Conservation (phyloP, 331 rosid species). For the Erythrophleum ivorense region DNA sequence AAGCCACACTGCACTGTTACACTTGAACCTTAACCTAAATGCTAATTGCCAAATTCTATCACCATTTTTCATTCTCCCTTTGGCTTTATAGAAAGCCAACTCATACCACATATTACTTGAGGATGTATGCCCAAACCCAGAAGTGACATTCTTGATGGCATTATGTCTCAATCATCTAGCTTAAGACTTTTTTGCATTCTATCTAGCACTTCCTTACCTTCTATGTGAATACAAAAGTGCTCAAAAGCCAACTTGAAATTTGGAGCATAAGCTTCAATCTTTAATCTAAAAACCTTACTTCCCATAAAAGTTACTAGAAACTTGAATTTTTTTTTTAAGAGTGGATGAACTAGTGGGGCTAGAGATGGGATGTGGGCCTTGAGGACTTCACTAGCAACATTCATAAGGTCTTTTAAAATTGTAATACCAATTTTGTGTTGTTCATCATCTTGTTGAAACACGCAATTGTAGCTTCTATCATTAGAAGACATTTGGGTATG, state of each 20-base stretch:
- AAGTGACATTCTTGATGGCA: too few species aligned
- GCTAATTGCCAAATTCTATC: conserved; percentile 16
- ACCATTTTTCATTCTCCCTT: not conserved
- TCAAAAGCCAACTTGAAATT: conserved; percentile 24
- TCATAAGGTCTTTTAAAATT: conserved; percentile 9
- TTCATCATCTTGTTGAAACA: not conserved
- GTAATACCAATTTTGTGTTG: not conserved
- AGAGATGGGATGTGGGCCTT: not conserved
- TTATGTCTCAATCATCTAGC: too few species aligned
- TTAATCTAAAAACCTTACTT: not conserved
- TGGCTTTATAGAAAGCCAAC: conserved; percentile 1
- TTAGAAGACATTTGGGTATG: not conserved
- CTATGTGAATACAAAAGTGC: too few species aligned
- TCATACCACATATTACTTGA: conserved; percentile 14
- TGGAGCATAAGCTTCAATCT: not conserved
- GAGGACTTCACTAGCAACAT: not conserved
- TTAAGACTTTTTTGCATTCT: too few species aligned
- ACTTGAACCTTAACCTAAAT: conserved; percentile 22
- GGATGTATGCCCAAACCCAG: too few species aligned
- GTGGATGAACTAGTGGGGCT: conserved; percentile 11
- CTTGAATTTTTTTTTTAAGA: not conserved
- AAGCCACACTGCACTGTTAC: conserved; percentile 22
- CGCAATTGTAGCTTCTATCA: not conserved
- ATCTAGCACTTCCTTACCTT: too few species aligned
- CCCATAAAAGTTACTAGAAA: not conserved